Evolutionary conservation across 164 flowering plant species (phyloP).

Genomic region (Berberis thunbergii): DNA sequence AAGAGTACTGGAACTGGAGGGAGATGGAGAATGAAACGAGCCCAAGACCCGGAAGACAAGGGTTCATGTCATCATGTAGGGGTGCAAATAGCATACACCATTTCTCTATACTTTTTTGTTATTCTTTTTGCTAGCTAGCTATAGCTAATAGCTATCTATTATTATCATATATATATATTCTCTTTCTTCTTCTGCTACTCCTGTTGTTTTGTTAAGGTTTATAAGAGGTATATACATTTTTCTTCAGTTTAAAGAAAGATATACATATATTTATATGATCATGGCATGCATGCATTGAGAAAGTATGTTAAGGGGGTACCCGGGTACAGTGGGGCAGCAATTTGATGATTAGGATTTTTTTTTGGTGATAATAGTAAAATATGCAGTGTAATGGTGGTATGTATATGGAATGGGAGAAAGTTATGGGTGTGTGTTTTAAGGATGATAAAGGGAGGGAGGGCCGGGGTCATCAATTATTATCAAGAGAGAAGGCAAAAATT

Average conservation of each 20-base stretch:
- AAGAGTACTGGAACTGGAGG: neutral
- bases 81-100: conserved; percentile 34
- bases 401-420: conserved; percentile 49
- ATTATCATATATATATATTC: neutral
- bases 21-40: conserved; percentile 29
- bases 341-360: conserved; percentile 43
- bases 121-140: neutral
- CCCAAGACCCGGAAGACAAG: conserved; percentile 49
- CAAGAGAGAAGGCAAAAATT: neutral
- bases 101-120: neutral
- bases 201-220: neutral
- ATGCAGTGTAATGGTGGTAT: conserved; percentile 11
- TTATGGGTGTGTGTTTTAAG: conserved; percentile 35
- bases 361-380: conserved; percentile 25
- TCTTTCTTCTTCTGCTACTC: neutral
- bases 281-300: neutral
- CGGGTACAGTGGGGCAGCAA: conserved; percentile 62
- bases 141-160: neutral
- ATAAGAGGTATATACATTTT: neutral
- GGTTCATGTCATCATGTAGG: conserved; percentile 50
- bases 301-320: conserved; percentile 24
- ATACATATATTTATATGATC: neutral
- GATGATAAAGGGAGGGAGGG: conserved; percentile 12
- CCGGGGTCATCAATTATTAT: conserved; percentile 3
- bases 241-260: neutral